Conservation (phyloP, 331 rosid genomes). For the Pyracantha coccinea region DNA sequence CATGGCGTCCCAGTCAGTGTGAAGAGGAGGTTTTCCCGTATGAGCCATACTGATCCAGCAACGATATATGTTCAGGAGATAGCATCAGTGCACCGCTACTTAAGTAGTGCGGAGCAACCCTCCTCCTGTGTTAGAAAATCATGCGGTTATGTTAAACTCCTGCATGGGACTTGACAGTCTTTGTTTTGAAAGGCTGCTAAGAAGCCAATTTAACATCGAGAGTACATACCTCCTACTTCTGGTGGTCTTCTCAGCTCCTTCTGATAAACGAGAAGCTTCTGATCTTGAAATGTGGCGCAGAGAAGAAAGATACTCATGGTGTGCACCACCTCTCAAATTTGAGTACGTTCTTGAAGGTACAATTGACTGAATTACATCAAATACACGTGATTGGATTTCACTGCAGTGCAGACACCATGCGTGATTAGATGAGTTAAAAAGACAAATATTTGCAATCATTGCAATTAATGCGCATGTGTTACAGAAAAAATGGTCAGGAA, state of each 20-base stretch:
- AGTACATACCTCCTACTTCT: slow-evolving; percentile 56
- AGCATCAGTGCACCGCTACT: slow-evolving; percentile 31
- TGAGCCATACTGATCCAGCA: slow-evolving; percentile 28
- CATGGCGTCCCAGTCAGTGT: neutral
- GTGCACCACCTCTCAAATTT: slow-evolving; percentile 45
- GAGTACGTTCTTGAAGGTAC: slow-evolving; percentile 49
- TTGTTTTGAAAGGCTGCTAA: slow-evolving; percentile 5
- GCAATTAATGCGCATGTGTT: neutral
- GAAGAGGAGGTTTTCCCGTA: neutral
- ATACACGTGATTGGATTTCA: slow-evolving; percentile 20
- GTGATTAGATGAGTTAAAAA: neutral
- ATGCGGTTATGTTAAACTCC: slow-evolving; percentile 6
- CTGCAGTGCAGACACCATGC: slow-evolving; percentile 29
- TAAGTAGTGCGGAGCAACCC: slow-evolving; percentile 57
- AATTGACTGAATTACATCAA: slow-evolving; percentile 26
- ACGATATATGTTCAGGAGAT: slow-evolving; percentile 33
- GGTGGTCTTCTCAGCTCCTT: slow-evolving; percentile 28
- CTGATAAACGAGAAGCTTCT: slow-evolving; percentile 58
- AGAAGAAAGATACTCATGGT: slow-evolving; percentile 70
- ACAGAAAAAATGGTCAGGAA: neutral
- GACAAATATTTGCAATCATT: neutral
- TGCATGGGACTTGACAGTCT: neutral
- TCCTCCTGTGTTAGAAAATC: slow-evolving; percentile 44
- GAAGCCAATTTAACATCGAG: slow-evolving; percentile 1
- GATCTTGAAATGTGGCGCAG: slow-evolving; percentile 62